These are phyloP conservation scores for Dianthus caryophyllus DNA, from an alignment of 148 eudicot genomes.

Conservation along the genomic window DNA sequence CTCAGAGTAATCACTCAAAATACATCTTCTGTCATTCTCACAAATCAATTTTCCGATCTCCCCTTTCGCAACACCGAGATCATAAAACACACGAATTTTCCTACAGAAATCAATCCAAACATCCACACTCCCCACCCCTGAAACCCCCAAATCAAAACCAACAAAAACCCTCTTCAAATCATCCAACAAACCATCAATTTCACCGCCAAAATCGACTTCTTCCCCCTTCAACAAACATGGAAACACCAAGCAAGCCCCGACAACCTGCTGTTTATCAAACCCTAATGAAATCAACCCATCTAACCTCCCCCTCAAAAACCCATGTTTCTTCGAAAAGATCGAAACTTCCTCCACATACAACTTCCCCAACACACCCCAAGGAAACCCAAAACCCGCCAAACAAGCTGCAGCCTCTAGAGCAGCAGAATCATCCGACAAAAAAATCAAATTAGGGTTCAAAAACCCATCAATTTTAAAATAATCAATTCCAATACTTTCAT, in stretches of 20 bases:
- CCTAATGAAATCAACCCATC: slow-evolving; percentile 39
- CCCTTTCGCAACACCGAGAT: slow-evolving; percentile 53
- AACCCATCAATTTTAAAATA: slow-evolving; percentile 29
- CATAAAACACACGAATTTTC: slow-evolving; percentile 52
- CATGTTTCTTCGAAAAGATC: slow-evolving; percentile 34
- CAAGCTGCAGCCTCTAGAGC: slow-evolving; percentile 48
- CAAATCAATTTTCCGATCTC: slow-evolving; percentile 44
- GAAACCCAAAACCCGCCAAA: slow-evolving; percentile 60
- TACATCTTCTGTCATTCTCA: slow-evolving; percentile 26
- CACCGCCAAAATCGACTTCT: slow-evolving; percentile 22
- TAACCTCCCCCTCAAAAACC: slow-evolving; percentile 34
- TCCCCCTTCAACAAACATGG: slow-evolving; percentile 42
- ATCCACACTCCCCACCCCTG: slow-evolving; percentile 38
- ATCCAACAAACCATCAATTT: slow-evolving; percentile 32
- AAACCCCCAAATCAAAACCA: slow-evolving; percentile 37
- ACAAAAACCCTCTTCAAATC: slow-evolving; percentile 52
- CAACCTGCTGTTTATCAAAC: slow-evolving; percentile 33
- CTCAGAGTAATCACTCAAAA: slow-evolving; percentile 42
- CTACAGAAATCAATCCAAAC: slow-evolving; percentile 44
- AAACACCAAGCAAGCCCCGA: slow-evolving; percentile 59
- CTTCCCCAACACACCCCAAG: slow-evolving; percentile 61
- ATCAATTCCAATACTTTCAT: slow-evolving; percentile 70
- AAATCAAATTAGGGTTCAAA: slow-evolving; percentile 39
- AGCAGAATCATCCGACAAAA: slow-evolving; percentile 48
- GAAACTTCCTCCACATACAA: slow-evolving; percentile 43